Evolutionary conservation across 164 flowering plant species (phyloP).

Genomic region (Magnolia changhungtana): DNA sequence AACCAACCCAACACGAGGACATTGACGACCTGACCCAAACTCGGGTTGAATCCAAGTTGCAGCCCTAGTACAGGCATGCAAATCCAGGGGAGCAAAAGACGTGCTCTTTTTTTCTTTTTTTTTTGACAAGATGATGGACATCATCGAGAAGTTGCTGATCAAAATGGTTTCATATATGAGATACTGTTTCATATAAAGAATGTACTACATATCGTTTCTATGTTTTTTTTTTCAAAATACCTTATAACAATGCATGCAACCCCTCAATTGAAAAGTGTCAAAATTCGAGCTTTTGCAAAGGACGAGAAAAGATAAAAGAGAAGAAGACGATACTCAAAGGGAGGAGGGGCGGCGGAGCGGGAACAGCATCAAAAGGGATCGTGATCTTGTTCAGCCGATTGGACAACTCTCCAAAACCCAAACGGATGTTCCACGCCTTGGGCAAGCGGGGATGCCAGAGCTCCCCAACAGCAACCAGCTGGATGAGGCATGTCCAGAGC

Average conservation of each 20-base stretch:
- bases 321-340: conserved; percentile 52
- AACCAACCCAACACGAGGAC: no score
- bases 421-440: conserved; percentile 16
- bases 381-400: conserved; percentile 20
- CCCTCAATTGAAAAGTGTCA: background rate
- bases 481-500: conserved; percentile 89
- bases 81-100: no score
- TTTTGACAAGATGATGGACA: no score
- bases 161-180: no score
- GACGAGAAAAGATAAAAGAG: background rate
- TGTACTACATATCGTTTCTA: background rate
- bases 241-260: background rate
- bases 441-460: conserved; percentile 64
- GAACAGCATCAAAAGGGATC: conserved; percentile 20
- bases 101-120: no score
- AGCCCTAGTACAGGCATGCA: no score
- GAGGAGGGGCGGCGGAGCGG: conserved; percentile 38
- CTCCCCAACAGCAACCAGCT: conserved; percentile 76
- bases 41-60: no score
- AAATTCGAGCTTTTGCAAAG: background rate
- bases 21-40: no score
- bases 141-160: no score
- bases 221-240: background rate
- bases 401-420: conserved; percentile 14
- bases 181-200: no score